These are phyloP conservation scores for Plantago ovata DNA, from an alignment of 257 asterid genomes.

Conservation along the genomic window DNA sequence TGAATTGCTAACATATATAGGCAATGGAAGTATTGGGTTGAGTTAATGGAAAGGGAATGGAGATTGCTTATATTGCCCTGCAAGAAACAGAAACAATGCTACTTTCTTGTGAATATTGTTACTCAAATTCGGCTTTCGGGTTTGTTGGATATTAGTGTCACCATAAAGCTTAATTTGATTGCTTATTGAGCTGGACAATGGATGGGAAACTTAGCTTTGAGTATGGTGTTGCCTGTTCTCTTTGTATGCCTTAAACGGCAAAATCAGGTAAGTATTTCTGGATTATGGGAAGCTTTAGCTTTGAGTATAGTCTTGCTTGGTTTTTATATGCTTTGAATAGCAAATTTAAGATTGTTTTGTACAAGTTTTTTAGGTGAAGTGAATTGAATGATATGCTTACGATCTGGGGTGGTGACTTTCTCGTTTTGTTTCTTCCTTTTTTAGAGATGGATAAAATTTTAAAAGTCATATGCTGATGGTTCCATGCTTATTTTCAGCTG, in stretches of 20 bases:
- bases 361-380: no score
- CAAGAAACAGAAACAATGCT: slow-evolving; percentile 40
- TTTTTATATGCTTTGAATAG: slow-evolving; percentile 6
- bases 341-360: slow-evolving; percentile 3
- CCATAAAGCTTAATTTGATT: background rate
- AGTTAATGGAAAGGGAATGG: slow-evolving; percentile 37
- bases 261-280: background rate
- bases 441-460: no score
- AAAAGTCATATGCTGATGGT: no score
- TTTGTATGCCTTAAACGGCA: background rate
- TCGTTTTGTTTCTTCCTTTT: no score
- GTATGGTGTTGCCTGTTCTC: slow-evolving; percentile 11
- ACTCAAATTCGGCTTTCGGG: slow-evolving; percentile 17
- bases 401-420: background rate
- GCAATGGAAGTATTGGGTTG: slow-evolving; percentile 11
- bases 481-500: background rate
- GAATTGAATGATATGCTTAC: no score
- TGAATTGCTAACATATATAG: slow-evolving; percentile 27
- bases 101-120: slow-evolving; percentile 20
- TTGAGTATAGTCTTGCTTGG: slow-evolving; percentile 22
- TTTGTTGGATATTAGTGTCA: slow-evolving; percentile 15
- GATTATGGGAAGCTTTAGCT: background rate
- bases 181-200: slow-evolving; percentile 3
- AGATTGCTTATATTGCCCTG: slow-evolving; percentile 36
- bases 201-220: slow-evolving; percentile 12